Evolutionary conservation across 2,329 filamentous ascomycete species (phyloP).

Genomic region (Akanthomyces uredinophilus): DNA sequence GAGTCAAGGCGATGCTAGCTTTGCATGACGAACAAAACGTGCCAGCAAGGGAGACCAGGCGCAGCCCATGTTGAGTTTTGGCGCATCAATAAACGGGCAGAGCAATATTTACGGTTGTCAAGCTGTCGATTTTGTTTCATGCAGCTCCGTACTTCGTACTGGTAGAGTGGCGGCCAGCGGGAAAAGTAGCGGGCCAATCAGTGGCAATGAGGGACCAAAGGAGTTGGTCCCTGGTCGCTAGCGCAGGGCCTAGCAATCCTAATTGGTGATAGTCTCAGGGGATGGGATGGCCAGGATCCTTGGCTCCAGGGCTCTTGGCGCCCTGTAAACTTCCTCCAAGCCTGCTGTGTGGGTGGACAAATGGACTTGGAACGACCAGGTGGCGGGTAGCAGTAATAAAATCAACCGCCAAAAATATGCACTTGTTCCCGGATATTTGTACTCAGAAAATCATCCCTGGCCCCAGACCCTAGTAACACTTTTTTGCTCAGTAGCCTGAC

Average conservation of each 20-base stretch:
- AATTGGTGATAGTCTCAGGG: constrained; percentile 11
- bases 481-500: neutral
- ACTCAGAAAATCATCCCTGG: neutral
- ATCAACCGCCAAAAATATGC: neutral
- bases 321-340: neutral
- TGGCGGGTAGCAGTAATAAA: neutral
- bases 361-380: neutral
- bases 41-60: neutral
- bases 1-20: too few species aligned
- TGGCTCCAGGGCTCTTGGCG: neutral
- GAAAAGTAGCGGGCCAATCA: neutral
- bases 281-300: neutral
- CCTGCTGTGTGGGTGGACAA: neutral
- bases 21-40: neutral
- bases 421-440: neutral
- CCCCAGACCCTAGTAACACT: neutral
- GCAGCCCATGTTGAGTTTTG: neutral
- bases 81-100: neutral
- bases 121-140: constrained; percentile 14
- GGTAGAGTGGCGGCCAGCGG: neutral
- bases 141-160: neutral
- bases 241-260: neutral
- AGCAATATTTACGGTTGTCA: constrained; percentile 1
- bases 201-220: neutral
- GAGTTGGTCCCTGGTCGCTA: constrained; percentile 7